Evolutionary conservation across 768 basidiomycete genomes (phyloP).

Genomic region (Tephrocybe sp.): DNA sequence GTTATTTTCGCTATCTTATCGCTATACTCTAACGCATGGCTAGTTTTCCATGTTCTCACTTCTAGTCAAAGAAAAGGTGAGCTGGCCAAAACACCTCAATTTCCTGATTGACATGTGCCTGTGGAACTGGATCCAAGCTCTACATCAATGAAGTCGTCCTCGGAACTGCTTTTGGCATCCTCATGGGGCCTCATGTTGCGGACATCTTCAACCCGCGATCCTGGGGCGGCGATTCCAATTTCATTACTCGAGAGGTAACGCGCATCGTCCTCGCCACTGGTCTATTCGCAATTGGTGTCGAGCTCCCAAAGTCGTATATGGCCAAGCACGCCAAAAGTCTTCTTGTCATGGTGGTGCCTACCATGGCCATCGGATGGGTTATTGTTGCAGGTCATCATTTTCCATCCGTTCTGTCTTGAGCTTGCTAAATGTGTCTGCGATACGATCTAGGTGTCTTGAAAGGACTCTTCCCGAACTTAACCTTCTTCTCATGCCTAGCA

Average conservation of each 20-base stretch:
- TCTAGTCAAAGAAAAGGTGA: conserved; percentile 76
- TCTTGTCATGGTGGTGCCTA: conserved; percentile 69
- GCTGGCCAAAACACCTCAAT: conserved; percentile 4
- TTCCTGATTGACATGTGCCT: neutral
- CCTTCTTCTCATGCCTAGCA: conserved; percentile 73
- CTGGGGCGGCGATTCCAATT: conserved; percentile 46
- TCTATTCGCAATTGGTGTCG: conserved; percentile 93
- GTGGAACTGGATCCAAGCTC: conserved; percentile 38
- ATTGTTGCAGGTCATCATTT: conserved; percentile 54
- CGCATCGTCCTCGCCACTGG: conserved; percentile 76
- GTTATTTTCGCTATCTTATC: too few relatives aligned
- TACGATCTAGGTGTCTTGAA: conserved; percentile 55
- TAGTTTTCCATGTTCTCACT: conserved; percentile 86
- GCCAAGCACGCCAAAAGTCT: conserved; percentile 72
- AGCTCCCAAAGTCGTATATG: conserved; percentile 86
- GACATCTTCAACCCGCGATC: conserved; percentile 72
- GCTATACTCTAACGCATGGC: too few relatives aligned
- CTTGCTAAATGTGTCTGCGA: neutral
- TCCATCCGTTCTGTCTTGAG: conserved; percentile 12
- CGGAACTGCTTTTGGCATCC: conserved; percentile 67
- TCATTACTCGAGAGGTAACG: conserved; percentile 59
- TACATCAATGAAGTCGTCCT: conserved; percentile 94
- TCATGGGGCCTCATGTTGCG: conserved; percentile 71
- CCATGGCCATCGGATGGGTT: conserved; percentile 85
- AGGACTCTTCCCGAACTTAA: conserved; percentile 67